Percentiles rank a stretch among this genome's conserved stretches.
These are phyloP conservation scores for Lichtheimia corymbifera DNA, from an alignment of 371 early-diverging fungal species.

Conservation along the genomic window DNA sequence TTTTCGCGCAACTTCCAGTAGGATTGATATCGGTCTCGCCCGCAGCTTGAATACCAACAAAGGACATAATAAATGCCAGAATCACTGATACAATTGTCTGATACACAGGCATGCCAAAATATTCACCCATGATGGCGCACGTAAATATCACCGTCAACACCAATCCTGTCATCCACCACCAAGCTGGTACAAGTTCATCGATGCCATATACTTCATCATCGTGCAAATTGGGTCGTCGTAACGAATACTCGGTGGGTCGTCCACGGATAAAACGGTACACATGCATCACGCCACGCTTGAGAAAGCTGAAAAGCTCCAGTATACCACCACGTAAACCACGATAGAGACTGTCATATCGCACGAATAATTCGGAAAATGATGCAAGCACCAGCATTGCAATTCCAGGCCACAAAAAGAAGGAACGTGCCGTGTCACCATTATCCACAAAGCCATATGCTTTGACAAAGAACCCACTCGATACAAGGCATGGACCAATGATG, in stretches of 20 bases:
- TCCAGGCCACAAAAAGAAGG: slow-evolving; percentile 72
- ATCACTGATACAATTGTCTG: slow-evolving; percentile 60
- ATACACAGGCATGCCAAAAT: slow-evolving; percentile 61
- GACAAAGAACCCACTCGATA: slow-evolving; percentile 40
- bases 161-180: slow-evolving; percentile 65
- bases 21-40: slow-evolving; percentile 75
- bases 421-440: slow-evolving; percentile 41
- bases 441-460: slow-evolving; percentile 35
- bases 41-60: slow-evolving; percentile 70
- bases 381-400: slow-evolving; percentile 67
- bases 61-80: slow-evolving; percentile 70
- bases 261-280: neutral
- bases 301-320: slow-evolving; percentile 2
- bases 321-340: slow-evolving; percentile 53
- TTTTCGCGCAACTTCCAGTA: slow-evolving; percentile 60
- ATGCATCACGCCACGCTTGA: slow-evolving; percentile 4
- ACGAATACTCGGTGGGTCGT: neutral
- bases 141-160: slow-evolving; percentile 59
- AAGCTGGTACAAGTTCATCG: slow-evolving; percentile 54
- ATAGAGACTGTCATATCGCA: slow-evolving; percentile 56
- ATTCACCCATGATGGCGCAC: slow-evolving; percentile 56
- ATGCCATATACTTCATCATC: slow-evolving; percentile 8
- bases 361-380: slow-evolving; percentile 62
- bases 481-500: slow-evolving; percentile 44
- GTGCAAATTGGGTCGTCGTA: slow-evolving; percentile 5